phyloP scores from a whole-genome alignment of 768 basidiomycete species.

The Vararia minispora region DNA sequence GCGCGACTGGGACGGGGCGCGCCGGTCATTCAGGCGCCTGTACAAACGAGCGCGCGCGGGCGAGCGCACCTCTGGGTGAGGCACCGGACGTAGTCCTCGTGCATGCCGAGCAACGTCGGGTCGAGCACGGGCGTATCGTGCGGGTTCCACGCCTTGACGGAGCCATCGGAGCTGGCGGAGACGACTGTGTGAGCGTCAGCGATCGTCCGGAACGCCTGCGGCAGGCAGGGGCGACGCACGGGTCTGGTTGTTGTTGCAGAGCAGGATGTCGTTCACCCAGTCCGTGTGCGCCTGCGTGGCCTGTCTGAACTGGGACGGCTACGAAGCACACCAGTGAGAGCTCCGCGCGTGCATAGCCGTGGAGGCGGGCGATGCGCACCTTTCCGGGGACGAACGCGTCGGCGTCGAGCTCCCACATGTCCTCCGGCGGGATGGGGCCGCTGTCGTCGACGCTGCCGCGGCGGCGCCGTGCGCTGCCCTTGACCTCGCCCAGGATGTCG shows the following conservation, averaged over 20 bases:
- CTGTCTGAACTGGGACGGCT: constrained; percentile 70
- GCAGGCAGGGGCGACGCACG: constrained; percentile 28
- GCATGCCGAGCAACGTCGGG: constrained; percentile 60
- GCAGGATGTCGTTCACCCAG: constrained; percentile 91
- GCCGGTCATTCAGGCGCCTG: too few species aligned
- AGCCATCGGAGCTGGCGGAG: constrained; percentile 93
- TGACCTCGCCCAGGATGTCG: constrained; percentile 67
- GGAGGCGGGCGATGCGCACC: constrained; percentile 29
- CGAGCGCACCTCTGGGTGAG: constrained; percentile 54
- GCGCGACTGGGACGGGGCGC: constrained; percentile 46
- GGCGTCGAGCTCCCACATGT: constrained; percentile 70
- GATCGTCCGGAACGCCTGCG: neutral
- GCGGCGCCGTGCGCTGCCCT: constrained; percentile 24
- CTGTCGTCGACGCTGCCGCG: constrained; percentile 20
- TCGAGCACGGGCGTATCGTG: constrained; percentile 50
- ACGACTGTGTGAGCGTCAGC: constrained; percentile 40
- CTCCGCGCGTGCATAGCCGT: neutral
- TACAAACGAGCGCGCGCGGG: too few species aligned
- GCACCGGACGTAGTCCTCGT: constrained; percentile 82
- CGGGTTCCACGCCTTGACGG: constrained; percentile 88
- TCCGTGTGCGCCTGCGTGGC: constrained; percentile 84
- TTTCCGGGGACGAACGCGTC: constrained; percentile 34
- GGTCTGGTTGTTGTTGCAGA: constrained; percentile 89
- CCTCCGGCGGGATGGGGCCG: constrained; percentile 44
- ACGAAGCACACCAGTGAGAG: neutral